These are phyloP conservation scores for Pyrenula aspistea DNA, from an alignment of 495 filamentous ascomycete genomes.

Conservation along the genomic window DNA sequence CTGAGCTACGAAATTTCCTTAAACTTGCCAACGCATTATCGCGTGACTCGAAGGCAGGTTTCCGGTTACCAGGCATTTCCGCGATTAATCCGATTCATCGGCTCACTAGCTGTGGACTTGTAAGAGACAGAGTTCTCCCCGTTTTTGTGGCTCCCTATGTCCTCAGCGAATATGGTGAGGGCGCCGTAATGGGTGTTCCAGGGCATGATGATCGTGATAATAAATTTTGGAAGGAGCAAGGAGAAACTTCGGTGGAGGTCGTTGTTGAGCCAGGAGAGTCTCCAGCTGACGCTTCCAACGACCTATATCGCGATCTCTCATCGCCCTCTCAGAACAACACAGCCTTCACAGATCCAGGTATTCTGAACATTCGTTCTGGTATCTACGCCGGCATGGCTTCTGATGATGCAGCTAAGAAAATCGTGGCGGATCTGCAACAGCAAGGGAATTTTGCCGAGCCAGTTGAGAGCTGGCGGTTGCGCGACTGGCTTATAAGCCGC, in stretches of 20 bases:
- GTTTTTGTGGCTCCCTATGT: conserved; percentile 79
- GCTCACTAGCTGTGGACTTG: background rate
- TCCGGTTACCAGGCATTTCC: conserved; percentile 44
- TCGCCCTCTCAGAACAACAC: conserved; percentile 20
- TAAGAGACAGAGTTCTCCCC: conserved; percentile 39
- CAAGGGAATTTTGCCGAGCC: conserved; percentile 40
- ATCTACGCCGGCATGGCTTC: conserved; percentile 44
- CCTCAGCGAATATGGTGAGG: conserved; percentile 76
- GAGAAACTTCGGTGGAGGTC: conserved; percentile 34
- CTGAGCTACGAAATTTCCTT: conserved; percentile 54
- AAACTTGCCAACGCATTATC: conserved; percentile 47
- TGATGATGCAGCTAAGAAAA: conserved; percentile 44
- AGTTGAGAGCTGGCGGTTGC: conserved; percentile 59
- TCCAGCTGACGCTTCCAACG: conserved; percentile 10
- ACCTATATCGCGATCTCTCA: conserved; percentile 15
- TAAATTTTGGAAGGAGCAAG: conserved; percentile 66
- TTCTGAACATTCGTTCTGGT: conserved; percentile 28
- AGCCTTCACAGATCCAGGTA: conserved; percentile 33
- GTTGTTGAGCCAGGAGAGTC: conserved; percentile 39
- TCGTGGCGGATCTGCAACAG: conserved; percentile 42
- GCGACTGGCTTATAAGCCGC: conserved; percentile 81
- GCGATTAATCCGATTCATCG: conserved; percentile 51
- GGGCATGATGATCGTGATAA: conserved; percentile 70
- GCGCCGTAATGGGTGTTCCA: conserved; percentile 86
- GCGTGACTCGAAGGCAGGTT: conserved; percentile 64